A percentile compares a stretch with the other conserved stretches of the same genome.
Evolutionary conservation across 345 rosid species (phyloP).

Genomic region (Eutrema japonicum): DNA sequence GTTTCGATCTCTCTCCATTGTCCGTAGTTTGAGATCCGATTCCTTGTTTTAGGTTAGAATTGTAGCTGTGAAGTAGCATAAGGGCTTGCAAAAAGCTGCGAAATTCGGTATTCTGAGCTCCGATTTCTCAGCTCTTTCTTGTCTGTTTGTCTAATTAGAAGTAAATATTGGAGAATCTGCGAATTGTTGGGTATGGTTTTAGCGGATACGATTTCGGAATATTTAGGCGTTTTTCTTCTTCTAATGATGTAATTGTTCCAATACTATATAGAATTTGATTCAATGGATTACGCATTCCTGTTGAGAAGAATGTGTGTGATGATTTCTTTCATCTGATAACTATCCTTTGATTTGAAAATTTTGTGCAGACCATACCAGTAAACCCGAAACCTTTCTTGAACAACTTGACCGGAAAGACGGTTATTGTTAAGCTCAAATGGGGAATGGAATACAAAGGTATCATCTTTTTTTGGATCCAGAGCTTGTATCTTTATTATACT

Average conservation of each 20-base stretch:
- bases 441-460: constrained; percentile 94
- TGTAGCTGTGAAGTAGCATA: constrained; percentile 7
- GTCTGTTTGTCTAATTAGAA: not conserved
- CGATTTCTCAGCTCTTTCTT: not conserved
- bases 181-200: not conserved
- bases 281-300: not conserved
- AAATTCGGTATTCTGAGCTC: constrained; percentile 10
- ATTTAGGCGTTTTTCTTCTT: not conserved
- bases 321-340: not conserved
- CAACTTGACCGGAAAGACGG: constrained; percentile 86
- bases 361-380: constrained; percentile 76
- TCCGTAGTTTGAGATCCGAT: not conserved
- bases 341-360: not conserved
- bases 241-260: not conserved
- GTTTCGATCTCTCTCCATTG: constrained; percentile 8
- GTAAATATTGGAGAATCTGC: not conserved
- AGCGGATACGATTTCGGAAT: not conserved
- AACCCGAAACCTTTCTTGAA: constrained; percentile 91
- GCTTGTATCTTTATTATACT: not conserved
- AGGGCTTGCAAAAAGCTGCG: not conserved
- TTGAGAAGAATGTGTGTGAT: not conserved
- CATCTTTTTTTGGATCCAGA: not conserved
- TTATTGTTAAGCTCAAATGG: constrained; percentile 88
- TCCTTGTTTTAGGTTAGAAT: not conserved
- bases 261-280: not conserved